Evolutionary conservation across 176 grass and related monocot species (phyloP).

Genomic region (Musa itinerans): DNA sequence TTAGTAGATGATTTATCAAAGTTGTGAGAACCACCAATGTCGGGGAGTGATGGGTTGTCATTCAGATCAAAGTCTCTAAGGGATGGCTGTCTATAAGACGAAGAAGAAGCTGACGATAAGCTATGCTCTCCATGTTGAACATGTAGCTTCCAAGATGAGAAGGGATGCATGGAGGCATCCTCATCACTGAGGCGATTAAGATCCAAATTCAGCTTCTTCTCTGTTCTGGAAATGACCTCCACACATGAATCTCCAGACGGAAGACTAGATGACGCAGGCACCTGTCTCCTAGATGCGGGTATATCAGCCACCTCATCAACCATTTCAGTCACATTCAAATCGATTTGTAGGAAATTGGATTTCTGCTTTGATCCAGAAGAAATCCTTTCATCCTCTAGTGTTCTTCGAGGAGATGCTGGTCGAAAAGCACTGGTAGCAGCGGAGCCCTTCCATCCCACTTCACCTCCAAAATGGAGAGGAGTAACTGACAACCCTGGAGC

Average conservation of each 20-base stretch:
- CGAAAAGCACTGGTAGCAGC: conserved; percentile 23
- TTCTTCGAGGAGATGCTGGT: conserved; percentile 14
- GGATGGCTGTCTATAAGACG: conserved; percentile 12
- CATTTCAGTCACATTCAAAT: conserved; percentile 11
- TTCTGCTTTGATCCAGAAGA: conserved; percentile 5
- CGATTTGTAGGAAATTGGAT: conserved; percentile 1
- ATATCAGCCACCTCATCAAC: neutral
- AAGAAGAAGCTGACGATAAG: conserved; percentile 14
- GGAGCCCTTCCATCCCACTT: conserved; percentile 17
- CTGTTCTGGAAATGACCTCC: conserved; percentile 8
- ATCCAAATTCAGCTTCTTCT: conserved; percentile 11
- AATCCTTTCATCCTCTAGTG: neutral
- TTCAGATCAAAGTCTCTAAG: conserved; percentile 16
- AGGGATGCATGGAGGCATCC: neutral
- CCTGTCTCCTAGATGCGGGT: neutral
- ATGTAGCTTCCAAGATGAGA: conserved; percentile 1
- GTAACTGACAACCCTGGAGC: conserved; percentile 33
- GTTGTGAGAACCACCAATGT: neutral
- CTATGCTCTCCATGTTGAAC: conserved; percentile 8
- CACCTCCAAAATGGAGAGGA: conserved; percentile 36
- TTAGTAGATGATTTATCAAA: neutral
- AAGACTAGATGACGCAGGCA: conserved; percentile 3
- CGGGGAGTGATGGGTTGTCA: conserved; percentile 8
- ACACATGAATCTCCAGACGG: conserved; percentile 14
- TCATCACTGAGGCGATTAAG: conserved; percentile 17